phyloP scores from a whole-genome alignment of 2,329 filamentous ascomycete species.

The Monosporascus sp. region DNA sequence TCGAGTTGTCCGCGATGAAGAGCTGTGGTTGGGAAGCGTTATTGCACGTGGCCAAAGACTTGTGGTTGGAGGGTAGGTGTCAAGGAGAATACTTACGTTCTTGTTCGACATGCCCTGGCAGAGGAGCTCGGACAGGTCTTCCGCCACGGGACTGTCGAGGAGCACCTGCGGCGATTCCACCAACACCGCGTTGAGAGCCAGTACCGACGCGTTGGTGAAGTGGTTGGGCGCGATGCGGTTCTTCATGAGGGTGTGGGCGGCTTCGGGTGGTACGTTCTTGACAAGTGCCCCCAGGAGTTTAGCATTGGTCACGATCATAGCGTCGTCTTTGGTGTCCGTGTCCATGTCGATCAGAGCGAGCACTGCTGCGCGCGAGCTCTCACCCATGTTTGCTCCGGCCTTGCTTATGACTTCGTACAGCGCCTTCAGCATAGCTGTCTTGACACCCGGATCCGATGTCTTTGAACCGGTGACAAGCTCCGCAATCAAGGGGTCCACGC shows the following conservation, averaged over 20 bases:
- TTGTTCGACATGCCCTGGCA: slow-evolving; percentile 74
- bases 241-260: slow-evolving; percentile 54
- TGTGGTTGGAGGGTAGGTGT: slow-evolving; percentile 4
- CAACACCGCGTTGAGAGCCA: slow-evolving; percentile 85
- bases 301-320: slow-evolving; percentile 84
- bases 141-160: slow-evolving; percentile 57
- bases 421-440: slow-evolving; percentile 93
- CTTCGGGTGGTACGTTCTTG: slow-evolving; percentile 73
- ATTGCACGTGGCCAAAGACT: too few relatives aligned
- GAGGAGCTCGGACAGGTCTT: slow-evolving; percentile 72
- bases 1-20: slow-evolving; percentile 83
- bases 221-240: slow-evolving; percentile 74
- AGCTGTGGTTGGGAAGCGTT: slow-evolving; percentile 39
- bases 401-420: slow-evolving; percentile 95
- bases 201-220: slow-evolving; percentile 71
- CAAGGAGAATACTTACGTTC: slow-evolving; percentile 50
- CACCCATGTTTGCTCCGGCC: slow-evolving; percentile 91
- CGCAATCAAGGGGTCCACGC: slow-evolving; percentile 87
- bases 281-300: slow-evolving; percentile 85
- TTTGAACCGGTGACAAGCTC: slow-evolving; percentile 95
- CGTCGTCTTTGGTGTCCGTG: slow-evolving; percentile 64
- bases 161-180: slow-evolving; percentile 72
- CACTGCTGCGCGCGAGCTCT: slow-evolving; percentile 79
- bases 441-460: slow-evolving; percentile 80
- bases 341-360: slow-evolving; percentile 85